These are phyloP conservation scores for Ceratocystis alfenasii DNA, from an alignment of 2,329 filamentous ascomycete species.

Conservation along the genomic window DNA sequence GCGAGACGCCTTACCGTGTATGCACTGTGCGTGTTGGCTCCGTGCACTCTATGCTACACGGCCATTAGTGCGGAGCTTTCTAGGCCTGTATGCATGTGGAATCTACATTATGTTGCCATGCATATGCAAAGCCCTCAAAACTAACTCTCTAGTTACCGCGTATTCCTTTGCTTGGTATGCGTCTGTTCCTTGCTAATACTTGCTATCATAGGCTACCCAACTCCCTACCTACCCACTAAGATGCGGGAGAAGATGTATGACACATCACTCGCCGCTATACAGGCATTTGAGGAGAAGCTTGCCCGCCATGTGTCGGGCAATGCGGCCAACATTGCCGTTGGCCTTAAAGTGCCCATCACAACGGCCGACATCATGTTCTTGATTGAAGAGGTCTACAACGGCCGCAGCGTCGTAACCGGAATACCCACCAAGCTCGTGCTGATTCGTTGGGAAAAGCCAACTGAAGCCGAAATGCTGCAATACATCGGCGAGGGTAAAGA, in stretches of 20 bases:
- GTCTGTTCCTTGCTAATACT: slow-evolving; percentile 12
- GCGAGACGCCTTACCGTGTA: neutral
- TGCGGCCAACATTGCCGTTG: slow-evolving; percentile 41
- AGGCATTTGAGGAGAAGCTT: slow-evolving; percentile 67
- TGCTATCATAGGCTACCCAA: slow-evolving; percentile 55
- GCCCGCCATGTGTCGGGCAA: slow-evolving; percentile 34
- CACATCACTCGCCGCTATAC: slow-evolving; percentile 60
- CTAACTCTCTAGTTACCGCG: neutral
- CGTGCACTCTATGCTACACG: neutral
- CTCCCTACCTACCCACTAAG: slow-evolving; percentile 71
- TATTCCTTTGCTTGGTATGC: neutral
- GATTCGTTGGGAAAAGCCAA: slow-evolving; percentile 65
- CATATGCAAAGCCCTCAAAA: neutral
- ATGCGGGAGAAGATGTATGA: slow-evolving; percentile 87
- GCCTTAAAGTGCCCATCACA: slow-evolving; percentile 68
- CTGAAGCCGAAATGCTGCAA: slow-evolving; percentile 41
- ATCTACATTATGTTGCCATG: neutral
- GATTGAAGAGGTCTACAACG: slow-evolving; percentile 77
- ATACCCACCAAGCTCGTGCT: slow-evolving; percentile 67
- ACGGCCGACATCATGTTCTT: slow-evolving; percentile 75
- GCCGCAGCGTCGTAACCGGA: slow-evolving; percentile 71
- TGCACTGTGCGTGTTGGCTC: neutral
- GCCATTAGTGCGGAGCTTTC: neutral
- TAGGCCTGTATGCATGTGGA: neutral
- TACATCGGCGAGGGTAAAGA: slow-evolving; percentile 51